These are phyloP conservation scores for Catenaria anguillulae DNA, from an alignment of 371 early-diverging fungal genomes.

Conservation along the genomic window DNA sequence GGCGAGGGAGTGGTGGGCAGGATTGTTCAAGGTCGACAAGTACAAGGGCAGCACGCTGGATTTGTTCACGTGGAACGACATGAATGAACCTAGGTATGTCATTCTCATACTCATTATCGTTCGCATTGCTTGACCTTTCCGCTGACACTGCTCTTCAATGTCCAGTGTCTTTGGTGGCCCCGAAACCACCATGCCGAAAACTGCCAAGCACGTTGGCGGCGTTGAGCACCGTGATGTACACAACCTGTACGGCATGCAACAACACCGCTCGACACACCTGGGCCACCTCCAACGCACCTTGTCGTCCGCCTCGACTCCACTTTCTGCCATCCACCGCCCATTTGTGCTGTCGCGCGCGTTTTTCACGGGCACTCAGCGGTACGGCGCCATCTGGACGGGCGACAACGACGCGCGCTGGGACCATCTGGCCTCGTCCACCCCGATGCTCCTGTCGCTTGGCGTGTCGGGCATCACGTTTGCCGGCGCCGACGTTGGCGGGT, in stretches of 20 bases:
- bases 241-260: conserved; percentile 63
- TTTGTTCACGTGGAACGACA: conserved; percentile 84
- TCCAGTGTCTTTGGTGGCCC: conserved; percentile 67
- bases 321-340: conserved; percentile 34
- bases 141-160: too few relatives aligned
- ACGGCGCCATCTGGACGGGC: conserved; percentile 84
- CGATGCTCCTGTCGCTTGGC: conserved; percentile 64
- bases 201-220: conserved; percentile 56
- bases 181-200: conserved; percentile 84
- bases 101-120: conserved; percentile 1
- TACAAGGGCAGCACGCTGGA: conserved; percentile 57
- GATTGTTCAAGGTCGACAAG: conserved; percentile 44
- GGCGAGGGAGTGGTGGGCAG: conserved; percentile 68
- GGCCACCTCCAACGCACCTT: conserved; percentile 21
- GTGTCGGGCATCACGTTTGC: conserved; percentile 58
- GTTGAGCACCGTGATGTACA: conserved; percentile 81
- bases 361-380: conserved; percentile 73
- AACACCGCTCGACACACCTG: conserved; percentile 32
- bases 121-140: background rate
- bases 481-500: conserved; percentile 87
- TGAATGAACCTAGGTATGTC: conserved; percentile 55
- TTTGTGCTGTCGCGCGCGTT: conserved; percentile 81
- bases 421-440: conserved; percentile 51
- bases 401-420: conserved; percentile 77
- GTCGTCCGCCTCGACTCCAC: background rate